Percentiles rank a stretch among this genome's conserved stretches.
Conservation (phyloP, 2,329 filamentous ascomycete species). For the Cytospora piceae region DNA sequence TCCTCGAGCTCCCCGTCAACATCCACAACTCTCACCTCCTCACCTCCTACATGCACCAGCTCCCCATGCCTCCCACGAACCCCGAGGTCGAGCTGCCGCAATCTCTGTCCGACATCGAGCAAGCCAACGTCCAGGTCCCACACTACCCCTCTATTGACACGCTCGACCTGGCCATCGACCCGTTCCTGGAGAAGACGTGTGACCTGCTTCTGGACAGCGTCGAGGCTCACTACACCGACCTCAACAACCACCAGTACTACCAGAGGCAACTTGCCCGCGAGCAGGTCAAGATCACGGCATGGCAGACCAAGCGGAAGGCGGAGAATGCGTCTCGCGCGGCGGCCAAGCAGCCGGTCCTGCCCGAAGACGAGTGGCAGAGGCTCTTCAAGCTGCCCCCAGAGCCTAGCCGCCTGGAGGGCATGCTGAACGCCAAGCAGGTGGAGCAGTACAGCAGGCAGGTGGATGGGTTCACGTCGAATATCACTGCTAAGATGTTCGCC, state of each 20-base stretch:
- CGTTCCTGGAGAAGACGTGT: slow-evolving; percentile 97
- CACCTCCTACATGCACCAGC: slow-evolving; percentile 91
- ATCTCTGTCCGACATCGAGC: slow-evolving; percentile 77
- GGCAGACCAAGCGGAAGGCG: slow-evolving; percentile 95
- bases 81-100: slow-evolving; percentile 74
- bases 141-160: slow-evolving; percentile 88
- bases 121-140: slow-evolving; percentile 64
- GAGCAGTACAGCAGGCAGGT: slow-evolving; percentile 98
- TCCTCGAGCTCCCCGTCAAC: slow-evolving; percentile 84
- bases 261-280: slow-evolving; percentile 91
- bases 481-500: slow-evolving; percentile 97
- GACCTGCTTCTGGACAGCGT: slow-evolving; percentile 95
- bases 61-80: slow-evolving; percentile 69
- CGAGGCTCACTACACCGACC: slow-evolving; percentile 96
- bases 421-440: slow-evolving; percentile 94
- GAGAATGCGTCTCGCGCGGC: slow-evolving; percentile 86
- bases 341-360: slow-evolving; percentile 85
- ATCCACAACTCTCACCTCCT: slow-evolving; percentile 98
- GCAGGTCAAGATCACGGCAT: slow-evolving; percentile 93
- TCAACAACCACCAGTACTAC: slow-evolving; percentile 98
- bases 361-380: slow-evolving; percentile 97
- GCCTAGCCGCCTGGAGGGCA: slow-evolving; percentile 87
- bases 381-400: slow-evolving; percentile 97
- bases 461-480: slow-evolving; percentile 89
- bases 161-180: slow-evolving; percentile 92